Base-by-base conservation (phyloP, 495 filamentous ascomycete species). In the Penicillium coprophilum region DNA sequence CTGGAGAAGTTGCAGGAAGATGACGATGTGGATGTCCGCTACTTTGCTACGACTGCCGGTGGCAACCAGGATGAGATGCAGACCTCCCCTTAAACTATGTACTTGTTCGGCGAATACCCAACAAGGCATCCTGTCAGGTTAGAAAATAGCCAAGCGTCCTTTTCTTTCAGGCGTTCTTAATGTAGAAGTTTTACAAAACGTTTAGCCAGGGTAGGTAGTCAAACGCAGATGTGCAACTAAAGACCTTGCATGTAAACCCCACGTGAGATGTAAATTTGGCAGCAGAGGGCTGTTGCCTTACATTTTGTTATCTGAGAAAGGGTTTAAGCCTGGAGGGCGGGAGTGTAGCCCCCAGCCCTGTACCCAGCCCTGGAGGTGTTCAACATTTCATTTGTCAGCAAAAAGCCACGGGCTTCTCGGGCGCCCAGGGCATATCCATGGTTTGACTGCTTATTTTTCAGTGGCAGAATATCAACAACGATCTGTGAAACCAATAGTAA, bases 11-110 rank as follows among this genome's bases (percentile, higher is more conserved):
- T 98, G 60, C 90, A 95, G 77, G 86, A 87, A 74, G 94, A 98
- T 67, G 91, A 96, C 45, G 94, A 98, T 79, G 92, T 97, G 60
- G 94, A 98, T 77, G 94, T 98, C 63, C 84, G 94, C 64, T 98
- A 91, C 74, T 98, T 96, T 69, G 95, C 94, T 54, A 86, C 85
- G 47, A 87, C 83, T 63, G 87, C 87, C 46, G 77, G 82, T 52
- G 72, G 70, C 62, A 66, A 67, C 58, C 69, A 71, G 53, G 77
- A 78, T 40, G 77, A 79, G 66, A 78, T 80, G 77, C 72, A 78
- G 61, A 80, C 77, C 46, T 80, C 77, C 47, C 77, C 77, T 58
- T 80, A 68, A 65, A 57, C 36, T 31, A 52, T 43, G 34, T 15
- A 13, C 28, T 17, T 32, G 11, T 47, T 20, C 11, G 17, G 50